phyloP scores from a whole-genome alignment of 345 rosid genomes.

The Salix caprea region DNA sequence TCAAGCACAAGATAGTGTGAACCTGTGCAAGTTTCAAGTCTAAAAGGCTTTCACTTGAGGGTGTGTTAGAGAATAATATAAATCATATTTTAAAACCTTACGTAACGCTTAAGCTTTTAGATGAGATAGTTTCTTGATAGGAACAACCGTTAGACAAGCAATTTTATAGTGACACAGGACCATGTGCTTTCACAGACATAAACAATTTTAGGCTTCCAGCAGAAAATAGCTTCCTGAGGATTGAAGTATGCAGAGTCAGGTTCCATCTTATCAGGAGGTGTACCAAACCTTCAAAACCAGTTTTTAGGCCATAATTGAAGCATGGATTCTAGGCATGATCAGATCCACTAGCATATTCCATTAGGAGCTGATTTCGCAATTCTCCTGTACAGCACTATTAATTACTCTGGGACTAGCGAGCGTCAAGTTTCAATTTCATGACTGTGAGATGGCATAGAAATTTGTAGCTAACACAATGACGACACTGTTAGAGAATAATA shows the following conservation, averaged over 20 bases:
- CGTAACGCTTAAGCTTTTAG: no score
- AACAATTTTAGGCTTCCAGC: not conserved
- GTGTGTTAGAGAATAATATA: no score
- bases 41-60: no score
- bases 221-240: not conserved
- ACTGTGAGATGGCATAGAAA: not conserved
- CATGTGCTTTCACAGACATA: not conserved
- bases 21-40: no score
- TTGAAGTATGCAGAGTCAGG: not conserved
- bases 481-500: no score
- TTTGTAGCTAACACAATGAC: not conserved
- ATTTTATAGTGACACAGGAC: not conserved
- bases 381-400: not conserved
- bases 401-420: not conserved
- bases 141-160: not conserved
- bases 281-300: not conserved
- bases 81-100: no score
- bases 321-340: not conserved
- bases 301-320: not conserved
- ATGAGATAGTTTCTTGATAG: no score
- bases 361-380: not conserved
- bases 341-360: not conserved
- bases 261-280: not conserved
- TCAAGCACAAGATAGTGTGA: no score
- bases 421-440: not conserved